Evolutionary conservation across 768 basidiomycete species (phyloP).

Genomic region (Macrolepiota albuminosa): DNA sequence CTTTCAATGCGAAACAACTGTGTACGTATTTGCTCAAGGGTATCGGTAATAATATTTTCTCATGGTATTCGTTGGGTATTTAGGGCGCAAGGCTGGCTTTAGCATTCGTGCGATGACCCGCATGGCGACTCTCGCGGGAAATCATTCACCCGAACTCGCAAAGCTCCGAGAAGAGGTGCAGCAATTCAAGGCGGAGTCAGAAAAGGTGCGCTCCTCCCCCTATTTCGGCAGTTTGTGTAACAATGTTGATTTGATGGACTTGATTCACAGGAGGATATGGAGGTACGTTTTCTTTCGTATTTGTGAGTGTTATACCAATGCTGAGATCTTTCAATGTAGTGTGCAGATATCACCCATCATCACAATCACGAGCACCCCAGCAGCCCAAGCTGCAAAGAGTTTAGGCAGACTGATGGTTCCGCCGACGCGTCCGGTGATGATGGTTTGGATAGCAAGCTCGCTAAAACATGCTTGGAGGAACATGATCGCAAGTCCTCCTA

Average conservation of each 20-base stretch:
- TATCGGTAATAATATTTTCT: not conserved
- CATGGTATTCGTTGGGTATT: slow-evolving; percentile 3
- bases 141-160: slow-evolving; percentile 35
- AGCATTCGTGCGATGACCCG: slow-evolving; percentile 84
- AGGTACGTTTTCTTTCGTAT: slow-evolving; percentile 14
- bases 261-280: slow-evolving; percentile 29
- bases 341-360: slow-evolving; percentile 46
- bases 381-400: slow-evolving; percentile 2
- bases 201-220: slow-evolving; percentile 30
- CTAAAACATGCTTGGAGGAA: slow-evolving; percentile 24
- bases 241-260: not conserved
- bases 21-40: slow-evolving; percentile 46
- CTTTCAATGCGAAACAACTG: slow-evolving; percentile 82
- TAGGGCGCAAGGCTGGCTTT: slow-evolving; percentile 86
- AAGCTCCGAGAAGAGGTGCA: slow-evolving; percentile 55
- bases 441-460: slow-evolving; percentile 26
- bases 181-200: slow-evolving; percentile 79
- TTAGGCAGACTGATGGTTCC: slow-evolving; percentile 23
- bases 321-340: slow-evolving; percentile 15
- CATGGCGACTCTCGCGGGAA: slow-evolving; percentile 56
- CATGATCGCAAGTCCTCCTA: slow-evolving; percentile 8
- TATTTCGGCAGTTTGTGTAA: not conserved
- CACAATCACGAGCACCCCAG: slow-evolving; percentile 27
- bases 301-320: not conserved
- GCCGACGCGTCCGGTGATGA: slow-evolving; percentile 11